phyloP scores from a whole-genome alignment of 2,329 filamentous ascomycete species.

The Mollisiaceae sp. region DNA sequence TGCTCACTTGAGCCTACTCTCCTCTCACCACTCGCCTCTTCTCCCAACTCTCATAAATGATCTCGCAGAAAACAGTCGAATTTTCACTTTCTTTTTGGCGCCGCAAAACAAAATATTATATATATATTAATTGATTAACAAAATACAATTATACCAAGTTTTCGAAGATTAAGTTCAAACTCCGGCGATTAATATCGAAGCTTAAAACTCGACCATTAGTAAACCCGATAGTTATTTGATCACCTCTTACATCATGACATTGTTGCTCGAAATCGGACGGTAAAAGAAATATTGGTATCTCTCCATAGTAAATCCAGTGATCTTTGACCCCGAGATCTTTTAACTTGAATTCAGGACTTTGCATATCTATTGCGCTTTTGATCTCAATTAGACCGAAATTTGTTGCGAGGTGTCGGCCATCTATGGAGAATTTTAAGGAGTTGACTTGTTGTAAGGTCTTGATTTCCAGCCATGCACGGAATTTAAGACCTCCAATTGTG shows the following conservation, averaged over 20 bases:
- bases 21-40: too few relatives aligned
- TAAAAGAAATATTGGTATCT: conserved; percentile 24
- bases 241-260: conserved; percentile 27
- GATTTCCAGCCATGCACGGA: conserved; percentile 11
- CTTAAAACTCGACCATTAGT: conserved; percentile 29
- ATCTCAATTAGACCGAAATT: conserved; percentile 27
- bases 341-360: neutral
- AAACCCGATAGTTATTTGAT: conserved; percentile 30
- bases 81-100: too few relatives aligned
- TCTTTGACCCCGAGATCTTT: conserved; percentile 21
- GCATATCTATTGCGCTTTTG: conserved; percentile 19
- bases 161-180: too few relatives aligned
- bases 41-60: too few relatives aligned
- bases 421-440: conserved; percentile 26
- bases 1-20: neutral
- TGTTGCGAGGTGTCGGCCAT: conserved; percentile 26
- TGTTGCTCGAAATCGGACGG: conserved; percentile 22
- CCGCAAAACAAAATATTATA: too few relatives aligned
- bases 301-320: conserved; percentile 31
- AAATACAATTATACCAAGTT: too few relatives aligned
- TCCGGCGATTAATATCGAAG: conserved; percentile 30
- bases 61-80: too few relatives aligned
- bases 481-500: conserved; percentile 12
- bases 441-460: conserved; percentile 13
- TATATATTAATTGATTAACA: too few relatives aligned